phyloP scores from a whole-genome alignment of 805 yeast genomes.

The Suhomyces kilbournensis region DNA sequence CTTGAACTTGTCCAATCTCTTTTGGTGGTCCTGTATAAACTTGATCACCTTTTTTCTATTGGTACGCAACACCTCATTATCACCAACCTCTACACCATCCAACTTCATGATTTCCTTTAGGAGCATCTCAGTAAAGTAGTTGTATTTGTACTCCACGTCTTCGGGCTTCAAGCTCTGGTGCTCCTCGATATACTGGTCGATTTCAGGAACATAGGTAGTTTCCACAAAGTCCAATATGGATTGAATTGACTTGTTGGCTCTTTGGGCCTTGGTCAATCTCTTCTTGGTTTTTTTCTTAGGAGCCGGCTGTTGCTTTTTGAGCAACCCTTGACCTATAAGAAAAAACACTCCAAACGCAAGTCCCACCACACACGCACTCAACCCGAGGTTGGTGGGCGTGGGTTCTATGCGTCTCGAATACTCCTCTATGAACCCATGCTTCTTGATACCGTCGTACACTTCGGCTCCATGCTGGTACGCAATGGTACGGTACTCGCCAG shows the following conservation, averaged over 20 bases:
- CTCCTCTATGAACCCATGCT: slow-evolving; percentile 1
- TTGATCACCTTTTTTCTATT: slow-evolving; percentile 60
- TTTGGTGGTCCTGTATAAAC: slow-evolving; percentile 57
- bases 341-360: background rate
- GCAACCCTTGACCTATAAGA: background rate
- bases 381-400: background rate
- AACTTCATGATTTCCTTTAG: slow-evolving; percentile 63
- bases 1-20: slow-evolving; percentile 49
- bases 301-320: background rate
- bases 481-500: background rate
- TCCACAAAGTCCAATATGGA: slow-evolving; percentile 39
- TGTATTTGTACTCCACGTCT: slow-evolving; percentile 46
- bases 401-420: background rate
- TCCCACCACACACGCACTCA: background rate
- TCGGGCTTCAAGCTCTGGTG: slow-evolving; percentile 24
- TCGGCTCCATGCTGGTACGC: background rate
- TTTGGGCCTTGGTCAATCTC: slow-evolving; percentile 38
- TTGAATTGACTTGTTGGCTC: slow-evolving; percentile 39
- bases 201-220: slow-evolving; percentile 36
- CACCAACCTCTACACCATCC: slow-evolving; percentile 59
- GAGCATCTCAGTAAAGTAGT: slow-evolving; percentile 64
- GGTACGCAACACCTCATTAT: slow-evolving; percentile 49
- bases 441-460: background rate
- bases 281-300: slow-evolving; percentile 29
- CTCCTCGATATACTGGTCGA: slow-evolving; percentile 30